Percentiles rank a stretch among this genome's conserved stretches.
Conservation (phyloP, 257 asterid species). For the Solanum corneliomulleri region DNA sequence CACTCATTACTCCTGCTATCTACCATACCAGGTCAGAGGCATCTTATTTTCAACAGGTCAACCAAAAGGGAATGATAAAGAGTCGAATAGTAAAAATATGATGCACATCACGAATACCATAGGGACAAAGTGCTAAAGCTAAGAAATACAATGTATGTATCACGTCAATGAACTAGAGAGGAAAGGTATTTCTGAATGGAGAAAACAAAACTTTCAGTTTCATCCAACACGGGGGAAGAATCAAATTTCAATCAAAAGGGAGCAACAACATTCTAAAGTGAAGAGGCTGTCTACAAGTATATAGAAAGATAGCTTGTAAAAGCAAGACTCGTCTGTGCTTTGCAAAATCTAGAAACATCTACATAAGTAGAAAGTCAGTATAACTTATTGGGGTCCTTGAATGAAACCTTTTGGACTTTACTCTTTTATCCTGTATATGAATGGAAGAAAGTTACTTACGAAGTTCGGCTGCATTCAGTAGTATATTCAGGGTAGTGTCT, state of each 20-base stretch:
- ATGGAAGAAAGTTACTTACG: background rate
- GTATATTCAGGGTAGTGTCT: background rate
- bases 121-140: background rate
- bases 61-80: background rate
- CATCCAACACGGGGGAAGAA: background rate
- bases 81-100: background rate
- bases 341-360: background rate
- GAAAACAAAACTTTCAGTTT: background rate
- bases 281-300: background rate
- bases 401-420: background rate
- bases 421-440: background rate
- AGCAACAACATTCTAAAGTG: background rate
- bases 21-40: background rate
- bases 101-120: background rate
- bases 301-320: background rate
- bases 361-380: background rate
- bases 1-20: background rate
- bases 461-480: background rate
- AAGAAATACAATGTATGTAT: background rate
- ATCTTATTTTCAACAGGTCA: background rate
- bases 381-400: background rate
- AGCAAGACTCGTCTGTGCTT: background rate
- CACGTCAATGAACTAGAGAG: background rate
- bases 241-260: background rate
- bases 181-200: background rate